Percentiles rank a stretch among this genome's conserved stretches.
Conservation (phyloP, 768 basidiomycete genomes). For the Filobasidium wieringae region DNA sequence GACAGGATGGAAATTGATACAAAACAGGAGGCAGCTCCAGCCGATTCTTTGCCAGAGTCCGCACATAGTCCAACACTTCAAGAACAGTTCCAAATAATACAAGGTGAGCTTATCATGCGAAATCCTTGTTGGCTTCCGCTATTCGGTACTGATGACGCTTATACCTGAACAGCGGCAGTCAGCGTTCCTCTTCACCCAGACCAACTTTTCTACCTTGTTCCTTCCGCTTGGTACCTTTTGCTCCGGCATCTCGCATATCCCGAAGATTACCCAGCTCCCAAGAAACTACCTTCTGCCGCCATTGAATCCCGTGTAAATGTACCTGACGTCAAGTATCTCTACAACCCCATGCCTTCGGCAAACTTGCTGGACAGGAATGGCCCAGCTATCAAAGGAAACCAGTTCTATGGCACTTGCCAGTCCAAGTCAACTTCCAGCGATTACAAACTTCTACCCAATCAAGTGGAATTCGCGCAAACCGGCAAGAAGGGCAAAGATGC, state of each 20-base stretch:
- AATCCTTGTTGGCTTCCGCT: neutral
- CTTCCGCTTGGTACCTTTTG: constrained; percentile 9
- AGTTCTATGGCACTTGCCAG: neutral
- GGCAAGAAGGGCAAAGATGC: constrained; percentile 2
- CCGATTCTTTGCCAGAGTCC: neutral
- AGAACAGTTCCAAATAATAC: constrained; percentile 5
- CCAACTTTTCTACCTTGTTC: constrained; percentile 12
- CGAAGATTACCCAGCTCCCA: constrained; percentile 1
- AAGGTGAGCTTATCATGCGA: neutral
- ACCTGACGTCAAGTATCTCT: neutral
- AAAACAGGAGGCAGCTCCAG: neutral
- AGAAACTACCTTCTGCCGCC: neutral
- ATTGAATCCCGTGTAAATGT: neutral
- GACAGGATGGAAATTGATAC: neutral
- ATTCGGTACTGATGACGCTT: neutral
- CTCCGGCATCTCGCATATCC: constrained; percentile 13
- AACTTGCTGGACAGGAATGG: neutral
- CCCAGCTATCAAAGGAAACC: neutral
- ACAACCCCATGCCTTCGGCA: neutral
- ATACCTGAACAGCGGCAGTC: neutral
- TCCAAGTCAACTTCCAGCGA: neutral
- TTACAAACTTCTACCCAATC: neutral
- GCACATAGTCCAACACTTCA: constrained; percentile 1
- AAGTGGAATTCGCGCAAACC: neutral
- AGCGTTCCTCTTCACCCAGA: neutral